Percentiles rank a stretch among this genome's conserved stretches.
Conservation (phyloP, 2,329 filamentous ascomycete genomes). For the Graphilbum sp. region DNA sequence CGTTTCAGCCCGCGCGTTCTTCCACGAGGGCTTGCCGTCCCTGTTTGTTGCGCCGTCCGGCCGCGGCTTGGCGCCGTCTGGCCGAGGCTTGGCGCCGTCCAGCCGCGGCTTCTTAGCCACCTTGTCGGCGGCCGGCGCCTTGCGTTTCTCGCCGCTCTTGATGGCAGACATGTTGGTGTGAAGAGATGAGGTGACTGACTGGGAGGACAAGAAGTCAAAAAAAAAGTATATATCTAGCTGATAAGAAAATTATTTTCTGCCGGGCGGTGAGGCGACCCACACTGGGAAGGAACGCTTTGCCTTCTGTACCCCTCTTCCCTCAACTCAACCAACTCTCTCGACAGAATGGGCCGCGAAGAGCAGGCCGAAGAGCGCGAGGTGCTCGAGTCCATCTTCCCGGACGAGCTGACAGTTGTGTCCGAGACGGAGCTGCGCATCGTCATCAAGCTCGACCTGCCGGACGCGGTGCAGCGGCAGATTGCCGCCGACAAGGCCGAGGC, state of each 20-base stretch:
- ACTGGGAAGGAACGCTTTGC: too few relatives aligned
- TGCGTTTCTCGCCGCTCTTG: conserved; percentile 38
- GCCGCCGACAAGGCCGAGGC: neutral
- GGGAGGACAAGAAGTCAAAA: neutral
- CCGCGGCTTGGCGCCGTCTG: too few relatives aligned
- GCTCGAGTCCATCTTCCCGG: conserved; percentile 93
- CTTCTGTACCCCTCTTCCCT: neutral
- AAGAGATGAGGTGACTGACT: too few relatives aligned
- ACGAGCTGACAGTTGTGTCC: conserved; percentile 94
- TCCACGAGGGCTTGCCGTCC: conserved; percentile 15
- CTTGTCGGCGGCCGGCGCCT: conserved; percentile 29
- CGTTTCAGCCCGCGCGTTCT: conserved; percentile 8
- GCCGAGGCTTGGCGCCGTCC: conserved; percentile 22
- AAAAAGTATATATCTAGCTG: neutral
- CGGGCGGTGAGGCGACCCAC: conserved; percentile 17
- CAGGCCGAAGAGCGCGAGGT: conserved; percentile 94
- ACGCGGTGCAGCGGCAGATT: conserved; percentile 22
- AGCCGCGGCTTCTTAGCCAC: conserved; percentile 35
- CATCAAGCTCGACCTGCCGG: conserved; percentile 64
- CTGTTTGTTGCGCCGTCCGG: too few relatives aligned
- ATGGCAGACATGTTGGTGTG: conserved; percentile 31
- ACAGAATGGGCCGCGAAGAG: conserved; percentile 58
- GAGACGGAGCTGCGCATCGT: conserved; percentile 79
- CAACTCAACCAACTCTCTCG: too few relatives aligned
- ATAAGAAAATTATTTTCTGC: conserved; percentile 10